Evolutionary conservation across 2,329 filamentous ascomycete species (phyloP), one percentile per base, ranked within the genome.

Genomic region (Ascochyta rabiei): DNA sequence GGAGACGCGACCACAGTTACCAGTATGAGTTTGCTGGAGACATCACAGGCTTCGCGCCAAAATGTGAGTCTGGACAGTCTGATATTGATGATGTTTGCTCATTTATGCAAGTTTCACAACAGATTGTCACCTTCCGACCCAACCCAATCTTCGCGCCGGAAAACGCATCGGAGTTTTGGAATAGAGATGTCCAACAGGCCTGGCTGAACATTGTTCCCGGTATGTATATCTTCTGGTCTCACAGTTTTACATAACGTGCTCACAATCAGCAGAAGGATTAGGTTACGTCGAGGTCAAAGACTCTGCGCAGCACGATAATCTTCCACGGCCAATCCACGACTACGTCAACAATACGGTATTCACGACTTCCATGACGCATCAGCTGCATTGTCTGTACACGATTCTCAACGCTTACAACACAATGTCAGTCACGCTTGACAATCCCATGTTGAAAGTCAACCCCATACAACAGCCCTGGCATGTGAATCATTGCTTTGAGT

Each of bases 401-500:
- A 67, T 73, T 34, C 48, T 72, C 19, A 67, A 67, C 38, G 70
- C 70, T 6, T 72, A 73, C 57, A 72, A 71, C 49, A 66, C 58
- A 13, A 60, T 70, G 41, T 62, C 64, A 24, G 33, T 68, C 3
- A 57, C 50, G 4, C 47, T 62, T 1, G 53, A 54, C 15, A 51
- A 45, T 6, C 48, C 60, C 4, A 42, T 53, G 6, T 13, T 53
- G 3, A 57, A 51, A 19, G 31, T 39, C 39, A 23, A 63, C 16
- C 53, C 62, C 1, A 63, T 72, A 31, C 65, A 71, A 24, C 68
- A 70, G 60, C 63, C 69, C 4, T 73, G 71, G 71, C 71, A 72
- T 28, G 62, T 73, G 24, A 72, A 68, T 41, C 71, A 73, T 53
- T 72, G 70, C 56, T 73, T 71, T 48, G 70, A 72, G 23, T 72